phyloP scores from a whole-genome alignment of 2,329 filamentous ascomycete species.

The Fusarium sp. region DNA sequence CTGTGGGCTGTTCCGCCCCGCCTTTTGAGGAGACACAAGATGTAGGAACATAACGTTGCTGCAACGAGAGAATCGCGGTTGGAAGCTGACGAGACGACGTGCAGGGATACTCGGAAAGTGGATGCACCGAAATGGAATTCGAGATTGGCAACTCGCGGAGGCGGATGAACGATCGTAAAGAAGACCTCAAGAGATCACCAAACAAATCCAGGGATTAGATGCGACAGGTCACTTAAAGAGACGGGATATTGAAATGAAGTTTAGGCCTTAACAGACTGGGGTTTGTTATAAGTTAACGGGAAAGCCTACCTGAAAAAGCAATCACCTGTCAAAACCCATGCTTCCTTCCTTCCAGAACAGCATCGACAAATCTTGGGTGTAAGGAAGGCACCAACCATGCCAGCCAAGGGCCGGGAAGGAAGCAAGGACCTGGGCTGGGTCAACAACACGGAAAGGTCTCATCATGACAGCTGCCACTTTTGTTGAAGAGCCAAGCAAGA shows the following conservation, averaged over 20 bases:
- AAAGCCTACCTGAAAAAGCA: conserved; percentile 11
- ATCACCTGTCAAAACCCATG: conserved; percentile 10
- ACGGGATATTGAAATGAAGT: conserved; percentile 1
- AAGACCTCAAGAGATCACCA: neutral
- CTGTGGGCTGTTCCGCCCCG: conserved; percentile 16
- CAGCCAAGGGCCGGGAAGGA: neutral
- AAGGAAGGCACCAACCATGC: conserved; percentile 1
- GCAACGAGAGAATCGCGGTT: neutral
- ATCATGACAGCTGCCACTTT: conserved; percentile 24
- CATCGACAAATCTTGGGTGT: neutral
- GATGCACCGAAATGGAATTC: conserved; percentile 8
- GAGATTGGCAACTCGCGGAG: neutral
- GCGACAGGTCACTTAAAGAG: neutral
- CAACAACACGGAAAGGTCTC: neutral
- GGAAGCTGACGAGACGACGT: neutral
- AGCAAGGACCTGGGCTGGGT: neutral
- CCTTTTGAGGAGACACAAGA: conserved; percentile 18
- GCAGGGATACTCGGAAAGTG: conserved; percentile 7
- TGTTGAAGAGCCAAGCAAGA: neutral
- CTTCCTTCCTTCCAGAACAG: conserved; percentile 33
- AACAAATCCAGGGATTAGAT: neutral
- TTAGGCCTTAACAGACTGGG: conserved; percentile 1
- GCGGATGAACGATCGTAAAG: neutral
- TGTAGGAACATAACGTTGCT: conserved; percentile 11
- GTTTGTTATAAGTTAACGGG: neutral